phyloP scores from a whole-genome alignment of 768 basidiomycete genomes.

The Rhizopogon rudus region DNA sequence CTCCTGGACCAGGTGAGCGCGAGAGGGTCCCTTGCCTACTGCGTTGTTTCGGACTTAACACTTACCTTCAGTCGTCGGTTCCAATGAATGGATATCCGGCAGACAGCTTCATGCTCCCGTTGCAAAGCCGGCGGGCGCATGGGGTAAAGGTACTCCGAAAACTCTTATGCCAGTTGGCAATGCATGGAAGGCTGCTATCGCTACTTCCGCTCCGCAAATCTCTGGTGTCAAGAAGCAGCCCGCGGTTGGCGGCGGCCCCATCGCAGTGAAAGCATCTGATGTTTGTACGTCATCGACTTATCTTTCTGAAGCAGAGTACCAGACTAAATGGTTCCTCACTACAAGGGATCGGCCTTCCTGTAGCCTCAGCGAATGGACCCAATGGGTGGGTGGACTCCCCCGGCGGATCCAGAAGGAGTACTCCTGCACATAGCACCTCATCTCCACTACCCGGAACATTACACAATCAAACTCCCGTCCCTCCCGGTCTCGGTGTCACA shows the following conservation, averaged over 20 bases:
- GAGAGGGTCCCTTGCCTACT: not conserved
- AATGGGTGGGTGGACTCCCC: constrained; percentile 16
- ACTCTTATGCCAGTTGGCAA: constrained; percentile 18
- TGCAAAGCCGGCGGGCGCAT: constrained; percentile 7
- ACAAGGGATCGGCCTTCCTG: not conserved
- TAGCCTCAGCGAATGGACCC: not conserved
- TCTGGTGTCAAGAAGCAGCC: constrained; percentile 10
- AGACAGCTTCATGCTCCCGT: constrained; percentile 9
- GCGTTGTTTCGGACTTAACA: constrained; percentile 3
- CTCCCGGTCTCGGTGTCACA: constrained; percentile 8
- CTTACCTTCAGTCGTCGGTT: constrained; percentile 23
- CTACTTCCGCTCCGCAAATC: constrained; percentile 4
- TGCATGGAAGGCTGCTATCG: constrained; percentile 8
- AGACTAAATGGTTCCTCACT: not conserved
- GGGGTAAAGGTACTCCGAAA: constrained; percentile 16
- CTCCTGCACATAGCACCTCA: constrained; percentile 7
- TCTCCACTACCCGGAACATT: constrained; percentile 1
- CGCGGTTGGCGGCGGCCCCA: constrained; percentile 22
- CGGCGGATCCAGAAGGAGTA: constrained; percentile 10
- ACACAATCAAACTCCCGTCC: constrained; percentile 5
- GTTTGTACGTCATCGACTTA: constrained; percentile 19
- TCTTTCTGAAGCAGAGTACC: no score
- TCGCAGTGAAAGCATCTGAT: constrained; percentile 21
- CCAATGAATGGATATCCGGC: constrained; percentile 16
- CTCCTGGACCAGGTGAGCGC: constrained; percentile 28